Percentiles rank a stretch among this genome's conserved stretches.
phyloP scores from a whole-genome alignment of 768 basidiomycete genomes.

The Trametes gibbosa region DNA sequence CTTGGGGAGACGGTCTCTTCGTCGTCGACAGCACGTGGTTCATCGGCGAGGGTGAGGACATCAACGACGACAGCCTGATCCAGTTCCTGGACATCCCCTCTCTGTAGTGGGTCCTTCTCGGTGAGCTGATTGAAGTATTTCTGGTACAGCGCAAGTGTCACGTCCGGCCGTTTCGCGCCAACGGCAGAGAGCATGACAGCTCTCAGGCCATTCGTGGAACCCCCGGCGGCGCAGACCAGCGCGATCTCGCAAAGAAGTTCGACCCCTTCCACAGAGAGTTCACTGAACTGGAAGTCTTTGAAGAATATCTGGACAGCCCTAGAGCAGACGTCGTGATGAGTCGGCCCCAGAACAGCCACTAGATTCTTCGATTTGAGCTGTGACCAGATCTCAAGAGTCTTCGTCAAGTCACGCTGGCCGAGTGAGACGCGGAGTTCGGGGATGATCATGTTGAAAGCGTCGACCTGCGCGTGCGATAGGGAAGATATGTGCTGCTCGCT shows the following conservation, averaged over 20 bases:
- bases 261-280: constrained; percentile 26
- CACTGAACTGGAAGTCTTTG: neutral
- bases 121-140: constrained; percentile 21
- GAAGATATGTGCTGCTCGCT: neutral
- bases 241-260: constrained; percentile 46
- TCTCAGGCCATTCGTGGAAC: constrained; percentile 40
- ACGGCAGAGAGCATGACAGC: constrained; percentile 14
- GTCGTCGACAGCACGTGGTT: neutral
- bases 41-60: neutral
- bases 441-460: constrained; percentile 36
- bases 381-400: constrained; percentile 38
- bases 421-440: constrained; percentile 40
- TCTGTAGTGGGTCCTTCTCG: constrained; percentile 17
- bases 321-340: constrained; percentile 42
- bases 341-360: constrained; percentile 42
- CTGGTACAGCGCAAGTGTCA: constrained; percentile 12
- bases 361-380: constrained; percentile 43
- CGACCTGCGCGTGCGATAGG: constrained; percentile 24
- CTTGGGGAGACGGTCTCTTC: neutral
- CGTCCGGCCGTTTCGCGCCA: constrained; percentile 21
- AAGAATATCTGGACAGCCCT: constrained; percentile 30
- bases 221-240: constrained; percentile 43
- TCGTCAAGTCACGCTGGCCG: constrained; percentile 32
- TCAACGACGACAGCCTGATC: neutral
- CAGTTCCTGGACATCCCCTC: neutral